phyloP scores from a whole-genome alignment of 768 basidiomycete species.

The Pleurotus sapidus region DNA sequence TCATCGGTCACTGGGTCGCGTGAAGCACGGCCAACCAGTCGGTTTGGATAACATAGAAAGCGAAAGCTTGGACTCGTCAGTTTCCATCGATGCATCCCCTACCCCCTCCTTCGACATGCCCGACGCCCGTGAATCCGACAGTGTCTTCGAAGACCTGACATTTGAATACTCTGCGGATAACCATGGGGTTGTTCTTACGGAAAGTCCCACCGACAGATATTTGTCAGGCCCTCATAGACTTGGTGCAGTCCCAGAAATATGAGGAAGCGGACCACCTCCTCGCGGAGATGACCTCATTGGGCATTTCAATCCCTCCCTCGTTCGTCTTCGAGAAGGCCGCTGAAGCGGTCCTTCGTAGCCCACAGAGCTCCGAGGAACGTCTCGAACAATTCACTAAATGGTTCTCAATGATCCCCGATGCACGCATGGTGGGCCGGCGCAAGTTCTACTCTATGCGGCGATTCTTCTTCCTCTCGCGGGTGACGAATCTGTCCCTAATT shows the following conservation, averaged over 20 bases:
- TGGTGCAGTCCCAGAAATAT: conserved; percentile 19
- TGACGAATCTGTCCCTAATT: conserved; percentile 24
- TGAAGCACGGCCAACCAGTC: too few relatives aligned
- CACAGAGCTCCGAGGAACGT: neutral
- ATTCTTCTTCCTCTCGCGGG: conserved; percentile 16
- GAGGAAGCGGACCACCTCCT: conserved; percentile 28
- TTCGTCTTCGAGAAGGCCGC: conserved; percentile 26
- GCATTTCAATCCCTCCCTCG: conserved; percentile 24
- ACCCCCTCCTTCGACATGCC: neutral
- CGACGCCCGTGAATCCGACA: neutral
- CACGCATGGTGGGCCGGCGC: neutral
- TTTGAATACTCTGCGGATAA: neutral
- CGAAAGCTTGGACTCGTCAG: too few relatives aligned
- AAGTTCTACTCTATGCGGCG: conserved; percentile 19
- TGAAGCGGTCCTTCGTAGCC: conserved; percentile 14
- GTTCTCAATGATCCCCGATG: conserved; percentile 31
- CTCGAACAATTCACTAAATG: conserved; percentile 20
- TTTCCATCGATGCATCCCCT: neutral
- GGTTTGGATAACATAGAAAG: too few relatives aligned
- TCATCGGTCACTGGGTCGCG: too few relatives aligned
- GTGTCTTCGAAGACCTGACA: neutral
- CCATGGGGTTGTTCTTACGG: neutral
- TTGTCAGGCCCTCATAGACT: conserved; percentile 15
- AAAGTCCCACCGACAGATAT: conserved; percentile 7
- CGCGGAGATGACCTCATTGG: conserved; percentile 27